Conservation (phyloP, 225 moss, liverwort and hornwort species). For the Marchantia paleacea region DNA sequence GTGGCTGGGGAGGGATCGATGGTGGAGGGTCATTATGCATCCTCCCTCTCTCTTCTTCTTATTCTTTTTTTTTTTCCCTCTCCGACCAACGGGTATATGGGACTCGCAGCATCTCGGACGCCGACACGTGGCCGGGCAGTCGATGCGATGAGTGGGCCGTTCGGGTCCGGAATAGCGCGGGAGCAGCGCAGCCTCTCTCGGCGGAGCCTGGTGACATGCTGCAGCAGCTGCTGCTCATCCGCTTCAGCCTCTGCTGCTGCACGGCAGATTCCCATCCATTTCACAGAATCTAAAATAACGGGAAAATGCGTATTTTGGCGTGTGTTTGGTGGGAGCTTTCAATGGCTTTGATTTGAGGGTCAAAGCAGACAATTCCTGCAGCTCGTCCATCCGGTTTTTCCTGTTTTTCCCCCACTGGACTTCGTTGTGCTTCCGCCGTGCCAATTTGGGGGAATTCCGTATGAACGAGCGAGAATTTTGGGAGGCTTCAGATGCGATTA, state of each 20-base stretch:
- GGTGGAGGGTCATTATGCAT: too few species aligned
- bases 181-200: conserved; percentile 15
- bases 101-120: too few species aligned
- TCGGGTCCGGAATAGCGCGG: conserved; percentile 6
- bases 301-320: not conserved
- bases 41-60: too few species aligned
- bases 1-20: too few species aligned
- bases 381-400: not conserved
- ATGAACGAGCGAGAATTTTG: not conserved
- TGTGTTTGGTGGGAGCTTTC: not conserved
- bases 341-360: not conserved
- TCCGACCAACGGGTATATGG: not conserved
- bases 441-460: not conserved
- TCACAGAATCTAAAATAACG: not conserved
- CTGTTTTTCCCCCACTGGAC: not conserved
- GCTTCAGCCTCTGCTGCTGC: not conserved
- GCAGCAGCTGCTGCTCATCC: not conserved
- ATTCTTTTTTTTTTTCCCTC: too few species aligned
- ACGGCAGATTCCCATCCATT: not conserved
- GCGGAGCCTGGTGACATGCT: not conserved
- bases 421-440: not conserved
- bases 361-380: not conserved
- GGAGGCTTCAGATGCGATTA: not conserved
- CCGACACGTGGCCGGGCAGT: not conserved
- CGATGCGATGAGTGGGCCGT: not conserved